phyloP scores from a whole-genome alignment of 768 basidiomycete genomes.

The Tricholoma sp. region DNA sequence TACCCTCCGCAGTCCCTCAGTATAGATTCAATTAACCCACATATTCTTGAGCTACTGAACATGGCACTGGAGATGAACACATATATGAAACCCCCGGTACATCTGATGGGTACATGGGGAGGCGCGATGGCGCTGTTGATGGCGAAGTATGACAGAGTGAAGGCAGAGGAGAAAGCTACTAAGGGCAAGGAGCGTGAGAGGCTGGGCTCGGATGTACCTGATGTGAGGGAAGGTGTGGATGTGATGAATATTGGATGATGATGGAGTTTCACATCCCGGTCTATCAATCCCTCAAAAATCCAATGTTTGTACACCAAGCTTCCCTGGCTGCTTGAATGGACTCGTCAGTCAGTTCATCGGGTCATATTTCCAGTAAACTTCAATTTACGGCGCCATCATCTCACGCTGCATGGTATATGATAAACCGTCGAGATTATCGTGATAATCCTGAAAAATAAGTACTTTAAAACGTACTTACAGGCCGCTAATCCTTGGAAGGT shows the following conservation, averaged over 20 bases:
- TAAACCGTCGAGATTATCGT: background rate
- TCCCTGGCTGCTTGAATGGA: no score
- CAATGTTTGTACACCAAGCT: no score
- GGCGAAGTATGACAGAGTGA: slow-evolving; percentile 26
- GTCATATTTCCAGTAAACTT: background rate
- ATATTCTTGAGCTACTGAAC: slow-evolving; percentile 77
- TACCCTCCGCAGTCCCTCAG: slow-evolving; percentile 53
- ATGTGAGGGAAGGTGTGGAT: slow-evolving; percentile 14
- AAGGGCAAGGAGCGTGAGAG: slow-evolving; percentile 21
- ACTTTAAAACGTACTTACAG: background rate
- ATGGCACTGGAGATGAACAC: slow-evolving; percentile 62
- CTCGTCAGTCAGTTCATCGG: no score
- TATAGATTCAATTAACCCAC: slow-evolving; percentile 77
- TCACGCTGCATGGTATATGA: background rate
- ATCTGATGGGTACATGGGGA: slow-evolving; percentile 22
- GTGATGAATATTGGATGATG: slow-evolving; percentile 25
- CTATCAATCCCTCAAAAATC: no score
- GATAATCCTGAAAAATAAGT: background rate
- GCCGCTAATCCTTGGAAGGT: background rate
- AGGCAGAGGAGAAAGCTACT: slow-evolving; percentile 16
- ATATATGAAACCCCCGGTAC: slow-evolving; percentile 12
- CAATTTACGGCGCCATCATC: background rate
- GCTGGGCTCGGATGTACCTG: slow-evolving; percentile 14
- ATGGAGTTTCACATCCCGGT: no score
- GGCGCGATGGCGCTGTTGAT: slow-evolving; percentile 23